Percentiles rank a stretch among this genome's conserved stretches.
These are phyloP conservation scores for Primulina huaijiensis DNA, from an alignment of 257 asterid species.

Conservation along the genomic window DNA sequence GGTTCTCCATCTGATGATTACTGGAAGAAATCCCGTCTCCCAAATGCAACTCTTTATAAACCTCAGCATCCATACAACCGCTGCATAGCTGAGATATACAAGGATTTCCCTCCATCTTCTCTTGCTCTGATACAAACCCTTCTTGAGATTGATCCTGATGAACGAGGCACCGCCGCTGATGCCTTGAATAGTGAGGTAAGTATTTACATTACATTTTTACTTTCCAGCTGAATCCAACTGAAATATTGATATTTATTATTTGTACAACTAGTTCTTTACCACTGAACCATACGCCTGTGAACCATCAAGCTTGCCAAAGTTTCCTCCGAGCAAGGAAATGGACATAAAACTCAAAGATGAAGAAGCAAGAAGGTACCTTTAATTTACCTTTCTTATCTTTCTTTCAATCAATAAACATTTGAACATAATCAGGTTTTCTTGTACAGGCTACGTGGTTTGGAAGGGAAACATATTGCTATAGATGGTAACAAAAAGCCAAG, in stretches of 20 bases:
- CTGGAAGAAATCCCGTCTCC: constrained; percentile 50
- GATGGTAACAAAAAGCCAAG: constrained; percentile 39
- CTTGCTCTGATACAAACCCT: constrained; percentile 41
- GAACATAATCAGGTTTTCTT: constrained; percentile 6
- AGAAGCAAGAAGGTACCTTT: constrained; percentile 42
- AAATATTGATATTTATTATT: constrained; percentile 6
- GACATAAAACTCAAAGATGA: constrained; percentile 45
- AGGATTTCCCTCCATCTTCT: constrained; percentile 44
- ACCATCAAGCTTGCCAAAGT: constrained; percentile 55
- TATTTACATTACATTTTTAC: constrained; percentile 2
- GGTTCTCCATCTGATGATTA: constrained; percentile 63
- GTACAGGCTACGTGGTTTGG: constrained; percentile 39
- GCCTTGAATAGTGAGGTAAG: constrained; percentile 52
- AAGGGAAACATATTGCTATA: constrained; percentile 36
- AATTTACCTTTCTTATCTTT: neutral
- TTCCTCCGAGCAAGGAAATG: constrained; percentile 57
- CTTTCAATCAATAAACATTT: neutral
- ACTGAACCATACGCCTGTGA: constrained; percentile 56
- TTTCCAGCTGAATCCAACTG: neutral
- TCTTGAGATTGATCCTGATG: constrained; percentile 49
- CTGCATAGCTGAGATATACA: constrained; percentile 40
- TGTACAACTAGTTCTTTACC: constrained; percentile 41
- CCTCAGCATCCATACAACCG: constrained; percentile 49
- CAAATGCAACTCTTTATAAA: constrained; percentile 45
- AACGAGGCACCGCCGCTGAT: constrained; percentile 50